Evolutionary conservation across 139 green algal genomes (phyloP).

Genomic region (Chlamydomonas sp.): DNA sequence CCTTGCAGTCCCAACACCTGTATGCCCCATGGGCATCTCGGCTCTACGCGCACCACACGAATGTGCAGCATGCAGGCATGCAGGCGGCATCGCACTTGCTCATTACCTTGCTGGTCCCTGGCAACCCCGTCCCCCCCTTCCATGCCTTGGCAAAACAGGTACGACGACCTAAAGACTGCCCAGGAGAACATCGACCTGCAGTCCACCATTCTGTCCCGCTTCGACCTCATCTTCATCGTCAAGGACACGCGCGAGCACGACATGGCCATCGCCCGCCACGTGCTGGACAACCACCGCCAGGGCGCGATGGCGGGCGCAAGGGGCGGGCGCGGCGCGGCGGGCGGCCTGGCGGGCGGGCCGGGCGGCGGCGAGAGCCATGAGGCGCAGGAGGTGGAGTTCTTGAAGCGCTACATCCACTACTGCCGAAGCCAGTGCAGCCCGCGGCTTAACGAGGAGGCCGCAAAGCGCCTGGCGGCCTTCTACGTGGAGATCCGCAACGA

Average conservation of each 20-base stretch:
- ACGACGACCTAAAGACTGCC: conserved; percentile 89
- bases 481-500: conserved; percentile 93
- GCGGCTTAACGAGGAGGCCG: conserved; percentile 77
- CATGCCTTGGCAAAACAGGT: conserved; percentile 42
- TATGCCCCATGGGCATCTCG: no score
- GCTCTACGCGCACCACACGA: not conserved
- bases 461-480: conserved; percentile 74
- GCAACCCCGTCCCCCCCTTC: not conserved
- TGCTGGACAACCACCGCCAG: conserved; percentile 77
- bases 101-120: not conserved
- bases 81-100: not conserved
- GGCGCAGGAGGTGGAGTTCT: conserved; percentile 77
- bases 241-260: conserved; percentile 87
- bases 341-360: not conserved
- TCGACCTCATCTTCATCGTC: conserved; percentile 99
- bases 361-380: not conserved
- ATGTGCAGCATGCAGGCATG: no score
- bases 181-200: conserved; percentile 99
- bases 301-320: not conserved
- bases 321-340: not conserved
- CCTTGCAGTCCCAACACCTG: no score
- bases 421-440: conserved; percentile 79
- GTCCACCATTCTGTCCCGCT: conserved; percentile 98
- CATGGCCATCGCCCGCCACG: conserved; percentile 80
- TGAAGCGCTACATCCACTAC: conserved; percentile 96